Evolutionary conservation across 2,329 filamentous ascomycete genomes (phyloP).

Genomic region (Curvularia sp.): DNA sequence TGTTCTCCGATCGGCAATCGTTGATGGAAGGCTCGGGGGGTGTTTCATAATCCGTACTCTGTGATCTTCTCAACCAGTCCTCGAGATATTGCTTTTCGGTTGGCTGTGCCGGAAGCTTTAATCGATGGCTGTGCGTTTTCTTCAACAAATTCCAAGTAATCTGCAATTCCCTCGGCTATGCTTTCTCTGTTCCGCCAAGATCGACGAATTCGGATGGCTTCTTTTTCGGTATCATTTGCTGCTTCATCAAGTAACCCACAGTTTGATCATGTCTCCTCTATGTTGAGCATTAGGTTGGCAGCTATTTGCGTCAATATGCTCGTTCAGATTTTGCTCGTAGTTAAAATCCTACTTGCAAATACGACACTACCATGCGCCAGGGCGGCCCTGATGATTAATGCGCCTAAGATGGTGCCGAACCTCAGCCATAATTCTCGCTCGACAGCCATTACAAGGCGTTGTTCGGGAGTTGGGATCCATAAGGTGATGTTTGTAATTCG

Average conservation of each 20-base stretch:
- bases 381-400: not conserved
- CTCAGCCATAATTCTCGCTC: not conserved
- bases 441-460: not conserved
- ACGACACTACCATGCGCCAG: not conserved
- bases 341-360: conserved; percentile 1
- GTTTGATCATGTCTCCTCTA: not conserved
- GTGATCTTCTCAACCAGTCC: not conserved
- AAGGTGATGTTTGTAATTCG: not conserved
- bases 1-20: not conserved
- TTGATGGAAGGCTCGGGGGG: not conserved
- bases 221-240: not conserved
- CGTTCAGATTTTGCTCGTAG: not conserved
- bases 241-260: not conserved
- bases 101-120: not conserved
- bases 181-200: not conserved
- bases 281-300: not conserved
- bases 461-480: not conserved
- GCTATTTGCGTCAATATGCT: not conserved
- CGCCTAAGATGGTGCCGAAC: not conserved
- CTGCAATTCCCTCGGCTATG: not conserved
- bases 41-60: not conserved
- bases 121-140: not conserved
- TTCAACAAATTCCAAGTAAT: not conserved
- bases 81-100: not conserved
- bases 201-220: not conserved